Evolutionary conservation across 768 basidiomycete genomes (phyloP).

Genomic region (Mycena filopes): DNA sequence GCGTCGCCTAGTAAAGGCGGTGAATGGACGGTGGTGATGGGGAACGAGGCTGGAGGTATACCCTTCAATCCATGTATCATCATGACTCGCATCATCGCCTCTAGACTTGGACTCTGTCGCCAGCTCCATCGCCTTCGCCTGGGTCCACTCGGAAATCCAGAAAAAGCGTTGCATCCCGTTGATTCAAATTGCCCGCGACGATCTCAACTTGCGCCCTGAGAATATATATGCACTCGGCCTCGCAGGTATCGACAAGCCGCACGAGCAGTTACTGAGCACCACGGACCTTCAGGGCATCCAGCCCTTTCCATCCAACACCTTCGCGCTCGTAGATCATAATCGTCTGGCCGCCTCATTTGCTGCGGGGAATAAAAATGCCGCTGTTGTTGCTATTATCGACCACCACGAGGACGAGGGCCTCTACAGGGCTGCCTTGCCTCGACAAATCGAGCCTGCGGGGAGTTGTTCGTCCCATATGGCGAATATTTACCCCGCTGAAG

Average conservation of each 20-base stretch:
- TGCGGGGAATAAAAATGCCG: constrained; percentile 48
- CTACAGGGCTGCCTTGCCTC: constrained; percentile 73
- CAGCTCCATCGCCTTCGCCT: constrained; percentile 86
- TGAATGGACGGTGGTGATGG: constrained; percentile 90
- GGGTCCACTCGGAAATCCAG: constrained; percentile 69
- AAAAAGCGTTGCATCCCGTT: constrained; percentile 75
- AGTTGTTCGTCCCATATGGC: constrained; percentile 79
- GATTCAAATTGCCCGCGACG: constrained; percentile 71
- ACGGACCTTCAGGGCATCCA: constrained; percentile 68
- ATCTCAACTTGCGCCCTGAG: constrained; percentile 86
- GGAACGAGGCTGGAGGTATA: constrained; percentile 96
- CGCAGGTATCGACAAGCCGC: constrained; percentile 62
- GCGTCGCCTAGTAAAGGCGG: constrained; percentile 52
- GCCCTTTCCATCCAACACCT: constrained; percentile 63
- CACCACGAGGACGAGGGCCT: constrained; percentile 90
- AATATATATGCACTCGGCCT: constrained; percentile 81
- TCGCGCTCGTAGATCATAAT: constrained; percentile 95
- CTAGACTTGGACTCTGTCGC: constrained; percentile 92
- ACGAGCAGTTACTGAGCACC: constrained; percentile 70
- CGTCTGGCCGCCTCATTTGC: constrained; percentile 60
- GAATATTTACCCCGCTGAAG: constrained; percentile 41
- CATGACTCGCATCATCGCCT: neutral
- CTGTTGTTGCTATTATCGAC: constrained; percentile 86
- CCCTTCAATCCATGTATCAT: neutral
- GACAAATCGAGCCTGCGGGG: constrained; percentile 76